Base-by-base conservation (phyloP, 306 rosid genomes). In the Vigna trinervia region DNA sequence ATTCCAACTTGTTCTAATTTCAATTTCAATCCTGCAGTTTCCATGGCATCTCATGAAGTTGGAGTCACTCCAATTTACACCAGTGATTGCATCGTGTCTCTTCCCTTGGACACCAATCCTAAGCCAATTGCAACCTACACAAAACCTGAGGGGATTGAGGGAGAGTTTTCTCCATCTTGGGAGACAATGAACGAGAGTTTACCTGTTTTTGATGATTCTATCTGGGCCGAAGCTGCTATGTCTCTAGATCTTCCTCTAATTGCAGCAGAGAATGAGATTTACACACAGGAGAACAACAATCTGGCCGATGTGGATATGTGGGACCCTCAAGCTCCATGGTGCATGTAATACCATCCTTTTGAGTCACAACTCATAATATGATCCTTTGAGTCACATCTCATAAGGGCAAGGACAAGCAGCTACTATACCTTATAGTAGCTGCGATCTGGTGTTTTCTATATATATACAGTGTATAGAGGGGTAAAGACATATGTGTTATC, bases 181-280 rank as follows among this genome's bases (percentile, higher is more conserved):
- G 89, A 77, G 15, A 51, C 80, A 28, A n/a, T 75, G 74, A 87
- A 84, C 41, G 79, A 82, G 0, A 75, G 32, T 23, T 71, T 80
- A 1, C 83, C 91, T 0, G 83, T 62, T 53, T 83, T 90, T 2
- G 92, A 90, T 47, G 93, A 94, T 15, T 80, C 93, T 0, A 76
- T 92, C 2, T 94, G 95, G 97, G 75, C 82, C 1, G 97, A 94
- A 80, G 96, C 93, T 1, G 87, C 89, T 28, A 81, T 89, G 92
- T 86, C 96, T 5, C 34, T 90, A 0, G 93, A 92, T 76, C 82
- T 83, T 46, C 91, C 97, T 2, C 38, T 79, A 9, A 57, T 84
- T 81, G 83, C 78, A 12, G 83, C 78, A 14, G 80, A 79, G 50
- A 60, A 62, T 12, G 69, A 0, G 74, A 34, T 56, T 26, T 86